phyloP scores from a whole-genome alignment of 345 rosid species.

The Hypericum androsaemum region DNA sequence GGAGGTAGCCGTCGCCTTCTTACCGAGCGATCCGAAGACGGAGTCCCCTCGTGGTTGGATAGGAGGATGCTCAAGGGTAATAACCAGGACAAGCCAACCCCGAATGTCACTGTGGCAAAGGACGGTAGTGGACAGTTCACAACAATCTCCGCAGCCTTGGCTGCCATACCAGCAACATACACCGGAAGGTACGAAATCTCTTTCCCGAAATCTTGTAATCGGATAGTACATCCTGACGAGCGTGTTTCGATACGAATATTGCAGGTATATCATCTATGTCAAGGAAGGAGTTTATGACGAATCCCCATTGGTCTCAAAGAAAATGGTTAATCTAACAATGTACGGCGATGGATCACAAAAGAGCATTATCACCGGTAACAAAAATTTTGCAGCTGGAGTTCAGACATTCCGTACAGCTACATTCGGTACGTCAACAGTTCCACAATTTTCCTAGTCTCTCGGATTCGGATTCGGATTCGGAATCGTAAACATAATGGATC shows the following conservation, averaged over 20 bases:
- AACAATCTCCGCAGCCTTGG: constrained; percentile 52
- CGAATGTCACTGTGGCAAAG: constrained; percentile 60
- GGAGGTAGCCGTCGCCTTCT: constrained; percentile 34
- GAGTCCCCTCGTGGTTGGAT: constrained; percentile 50
- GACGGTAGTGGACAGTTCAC: constrained; percentile 74
- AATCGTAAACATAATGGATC: no score
- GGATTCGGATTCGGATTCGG: no score
- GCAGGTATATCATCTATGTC: constrained; percentile 46
- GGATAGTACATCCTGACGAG: no score
- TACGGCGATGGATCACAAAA: constrained; percentile 76
- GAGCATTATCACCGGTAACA: constrained; percentile 54
- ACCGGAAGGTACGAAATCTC: constrained; percentile 39
- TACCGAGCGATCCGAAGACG: constrained; percentile 21
- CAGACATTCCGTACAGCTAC: constrained; percentile 51
- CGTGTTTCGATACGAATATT: not conserved
- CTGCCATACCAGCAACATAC: constrained; percentile 44
- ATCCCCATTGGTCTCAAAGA: constrained; percentile 37
- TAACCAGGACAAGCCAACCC: constrained; percentile 22
- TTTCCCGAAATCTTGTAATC: no score
- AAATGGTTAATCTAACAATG: constrained; percentile 48
- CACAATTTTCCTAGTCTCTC: no score
- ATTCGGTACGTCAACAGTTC: constrained; percentile 34
- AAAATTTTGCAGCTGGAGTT: constrained; percentile 44
- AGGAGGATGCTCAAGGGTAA: constrained; percentile 42
- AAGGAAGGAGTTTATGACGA: constrained; percentile 65